Evolutionary conservation across 768 basidiomycete species (phyloP).

Genomic region (Mycena haematopus): DNA sequence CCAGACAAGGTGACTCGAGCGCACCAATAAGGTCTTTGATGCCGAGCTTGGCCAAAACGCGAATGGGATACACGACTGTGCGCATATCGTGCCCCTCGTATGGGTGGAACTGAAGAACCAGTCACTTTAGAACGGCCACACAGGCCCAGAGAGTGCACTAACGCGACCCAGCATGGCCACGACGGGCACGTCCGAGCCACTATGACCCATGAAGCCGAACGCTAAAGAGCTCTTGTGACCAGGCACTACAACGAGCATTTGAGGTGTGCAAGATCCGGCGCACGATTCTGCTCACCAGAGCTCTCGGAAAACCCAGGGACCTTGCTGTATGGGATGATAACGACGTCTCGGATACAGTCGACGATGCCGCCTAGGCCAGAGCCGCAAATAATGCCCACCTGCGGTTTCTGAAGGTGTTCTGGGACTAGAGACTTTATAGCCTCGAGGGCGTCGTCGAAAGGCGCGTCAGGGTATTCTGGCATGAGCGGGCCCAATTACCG

Average conservation of each 20-base stretch:
- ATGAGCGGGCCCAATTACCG: constrained; percentile 17
- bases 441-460: constrained; percentile 32
- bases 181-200: constrained; percentile 69
- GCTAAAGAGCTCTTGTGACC: constrained; percentile 84
- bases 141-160: constrained; percentile 42
- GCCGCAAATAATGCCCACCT: constrained; percentile 86
- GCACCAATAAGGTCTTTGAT: constrained; percentile 77
- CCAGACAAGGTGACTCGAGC: constrained; percentile 32
- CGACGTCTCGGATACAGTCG: constrained; percentile 58
- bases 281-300: constrained; percentile 65
- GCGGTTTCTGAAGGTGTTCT: constrained; percentile 55
- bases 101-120: constrained; percentile 67
- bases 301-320: constrained; percentile 79
- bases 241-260: constrained; percentile 52
- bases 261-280: not conserved
- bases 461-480: constrained; percentile 29
- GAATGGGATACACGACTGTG: constrained; percentile 78
- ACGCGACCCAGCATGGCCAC: constrained; percentile 88
- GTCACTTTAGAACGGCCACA: not conserved
- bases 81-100: constrained; percentile 83
- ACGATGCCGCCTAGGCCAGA: constrained; percentile 83
- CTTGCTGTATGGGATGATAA: constrained; percentile 67
- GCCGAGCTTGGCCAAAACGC: constrained; percentile 80
- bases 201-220: constrained; percentile 74
- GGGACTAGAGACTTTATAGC: constrained; percentile 44